Base-by-base conservation (phyloP, 139 green algal species). In the Haematococcus lacustris region DNA sequence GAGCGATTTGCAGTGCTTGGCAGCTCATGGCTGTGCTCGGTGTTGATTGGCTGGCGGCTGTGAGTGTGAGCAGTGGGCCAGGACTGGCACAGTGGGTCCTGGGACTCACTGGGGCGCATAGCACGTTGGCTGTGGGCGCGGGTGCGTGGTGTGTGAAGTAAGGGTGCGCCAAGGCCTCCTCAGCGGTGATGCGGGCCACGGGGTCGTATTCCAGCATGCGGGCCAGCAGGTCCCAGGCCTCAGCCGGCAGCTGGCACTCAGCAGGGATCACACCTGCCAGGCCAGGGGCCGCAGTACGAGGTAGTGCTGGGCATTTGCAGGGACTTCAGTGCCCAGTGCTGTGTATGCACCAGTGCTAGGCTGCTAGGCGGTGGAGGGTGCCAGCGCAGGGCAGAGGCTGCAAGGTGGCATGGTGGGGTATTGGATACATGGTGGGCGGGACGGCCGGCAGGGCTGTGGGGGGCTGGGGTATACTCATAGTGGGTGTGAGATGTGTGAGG, bases 161-260 rank as follows among this genome's bases (percentile, higher is more conserved):
- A 32, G 70, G 66, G 72, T 91, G 86, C 2, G 71, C 43, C 78
- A 91, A 75, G 2, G 82, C 82, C 32, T 86, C 78, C 39, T 83
- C 76, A 28, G 86, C 84, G 17, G 78, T 87, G 57, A 87, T 82
- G n/a, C 86, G 80, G n/a, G 76, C 71, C 7, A 41, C 38, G 13
- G 84, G 86, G 76, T 91, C 78, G 68, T 86, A 89, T 28, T 78
- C 79, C 38, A 91, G 78, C 82, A 91, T 80, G 59, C 70, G 74
- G 1, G 64, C 34, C 59, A 86, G 76, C 37, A 86, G 80, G 51
- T 86, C 53, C 23, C 83, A 60, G 25, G 78, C 75, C 71, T 87
- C 80, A 3, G 64, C 59, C 2, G 39, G 39, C 21, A 60, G 40
- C 32, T 23, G 39, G 26, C 23, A 61, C 38, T 34, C 7, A 60